Conservation (phyloP, 2,329 filamentous ascomycete genomes). For the Fusarium sp. region DNA sequence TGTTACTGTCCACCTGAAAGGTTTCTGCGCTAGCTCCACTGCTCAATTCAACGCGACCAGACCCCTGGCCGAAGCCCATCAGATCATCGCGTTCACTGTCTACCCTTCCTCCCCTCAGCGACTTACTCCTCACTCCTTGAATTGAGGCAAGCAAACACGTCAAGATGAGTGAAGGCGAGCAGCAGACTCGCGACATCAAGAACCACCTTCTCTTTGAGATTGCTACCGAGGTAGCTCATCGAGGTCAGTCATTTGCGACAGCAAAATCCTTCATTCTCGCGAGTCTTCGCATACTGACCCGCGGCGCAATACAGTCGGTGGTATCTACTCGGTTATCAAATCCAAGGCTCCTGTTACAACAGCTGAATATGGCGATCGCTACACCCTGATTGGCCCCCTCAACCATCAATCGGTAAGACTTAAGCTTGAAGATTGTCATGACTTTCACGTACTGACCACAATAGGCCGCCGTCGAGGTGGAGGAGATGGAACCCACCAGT, state of each 20-base stretch:
- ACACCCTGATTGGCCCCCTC: conserved; percentile 93
- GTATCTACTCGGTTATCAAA: conserved; percentile 99
- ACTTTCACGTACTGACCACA: conserved; percentile 12
- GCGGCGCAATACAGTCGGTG: conserved; percentile 72
- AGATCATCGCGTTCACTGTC: conserved; percentile 30
- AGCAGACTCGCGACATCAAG: conserved; percentile 77
- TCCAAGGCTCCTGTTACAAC: conserved; percentile 98
- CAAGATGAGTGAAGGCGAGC: conserved; percentile 59
- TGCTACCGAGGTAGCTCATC: conserved; percentile 95
- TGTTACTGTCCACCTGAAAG: conserved; percentile 9
- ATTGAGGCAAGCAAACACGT: conserved; percentile 17
- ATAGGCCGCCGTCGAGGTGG: conserved; percentile 96
- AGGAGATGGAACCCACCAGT: conserved; percentile 86
- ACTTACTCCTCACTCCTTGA: conserved; percentile 1
- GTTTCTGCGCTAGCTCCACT: conserved; percentile 9
- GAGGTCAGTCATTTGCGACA: conserved; percentile 67
- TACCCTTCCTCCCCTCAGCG: conserved; percentile 15
- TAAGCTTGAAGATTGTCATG: not conserved
- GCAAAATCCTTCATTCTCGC: conserved; percentile 11
- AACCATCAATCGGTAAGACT: conserved; percentile 84
- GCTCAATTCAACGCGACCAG: conserved; percentile 13
- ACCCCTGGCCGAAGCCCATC: conserved; percentile 23
- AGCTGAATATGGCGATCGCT: conserved; percentile 97
- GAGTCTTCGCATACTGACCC: conserved; percentile 23
- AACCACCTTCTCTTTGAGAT: conserved; percentile 97